Evolutionary conservation across 495 filamentous ascomycete species (phyloP).

Genomic region (Penicillium fimorum): DNA sequence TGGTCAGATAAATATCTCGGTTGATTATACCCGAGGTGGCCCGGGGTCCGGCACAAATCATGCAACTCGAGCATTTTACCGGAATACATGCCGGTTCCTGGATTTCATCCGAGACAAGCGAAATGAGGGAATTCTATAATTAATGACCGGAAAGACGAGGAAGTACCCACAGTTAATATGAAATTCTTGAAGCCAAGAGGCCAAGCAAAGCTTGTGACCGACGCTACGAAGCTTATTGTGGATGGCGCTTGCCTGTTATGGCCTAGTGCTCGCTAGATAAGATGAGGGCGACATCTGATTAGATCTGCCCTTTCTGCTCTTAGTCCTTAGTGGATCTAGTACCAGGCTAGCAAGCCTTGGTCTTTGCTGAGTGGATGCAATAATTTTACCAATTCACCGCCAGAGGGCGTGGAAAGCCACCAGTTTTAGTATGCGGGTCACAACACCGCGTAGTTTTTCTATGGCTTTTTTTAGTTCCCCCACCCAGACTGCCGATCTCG

Average conservation of each 20-base stretch:
- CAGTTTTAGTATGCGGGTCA: neutral
- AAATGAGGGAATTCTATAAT: neutral
- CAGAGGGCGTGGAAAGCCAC: neutral
- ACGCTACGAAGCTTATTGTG: neutral
- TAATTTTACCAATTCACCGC: neutral
- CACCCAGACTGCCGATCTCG: too few species aligned
- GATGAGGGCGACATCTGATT: conserved; percentile 8
- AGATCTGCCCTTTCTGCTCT: neutral
- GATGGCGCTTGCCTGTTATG: neutral
- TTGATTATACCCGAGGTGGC: too few species aligned
- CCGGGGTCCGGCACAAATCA: too few species aligned
- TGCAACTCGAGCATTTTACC: too few species aligned
- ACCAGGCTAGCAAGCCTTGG: neutral
- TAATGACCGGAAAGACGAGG: neutral
- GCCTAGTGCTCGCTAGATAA: conserved; percentile 2
- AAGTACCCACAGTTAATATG: neutral
- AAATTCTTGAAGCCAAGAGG: neutral
- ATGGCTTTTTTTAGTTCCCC: neutral
- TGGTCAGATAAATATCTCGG: too few species aligned
- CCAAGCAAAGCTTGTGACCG: conserved; percentile 9
- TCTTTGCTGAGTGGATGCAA: neutral
- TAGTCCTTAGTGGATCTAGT: neutral
- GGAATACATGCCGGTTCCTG: too few species aligned
- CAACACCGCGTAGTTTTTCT: neutral
- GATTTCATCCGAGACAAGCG: neutral